These are phyloP conservation scores for Fraxinus greggii DNA, from an alignment of 305 asterid species.

Conservation along the genomic window DNA sequence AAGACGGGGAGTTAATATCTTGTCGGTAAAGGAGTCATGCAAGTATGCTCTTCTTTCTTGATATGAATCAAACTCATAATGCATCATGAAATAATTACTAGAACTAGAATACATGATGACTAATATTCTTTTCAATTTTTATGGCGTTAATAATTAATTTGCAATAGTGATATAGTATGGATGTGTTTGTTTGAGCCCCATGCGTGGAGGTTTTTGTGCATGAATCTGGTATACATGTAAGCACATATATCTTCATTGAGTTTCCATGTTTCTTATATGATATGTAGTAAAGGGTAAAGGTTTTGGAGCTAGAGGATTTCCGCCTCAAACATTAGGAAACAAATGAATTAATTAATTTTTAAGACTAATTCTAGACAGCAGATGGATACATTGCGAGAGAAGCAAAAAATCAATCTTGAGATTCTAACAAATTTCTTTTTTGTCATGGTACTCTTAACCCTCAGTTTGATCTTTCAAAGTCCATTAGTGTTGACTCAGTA, in stretches of 20 bases:
- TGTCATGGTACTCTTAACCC: not conserved
- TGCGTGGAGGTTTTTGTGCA: not conserved
- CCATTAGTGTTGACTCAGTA: not conserved
- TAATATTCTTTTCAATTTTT: not conserved
- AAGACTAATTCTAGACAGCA: not conserved
- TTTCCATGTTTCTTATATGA: not conserved
- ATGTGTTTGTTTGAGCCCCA: not conserved
- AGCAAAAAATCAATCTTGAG: not conserved
- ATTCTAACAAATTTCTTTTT: not conserved
- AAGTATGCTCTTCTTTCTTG: slow-evolving; percentile 46
- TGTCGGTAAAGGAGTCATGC: slow-evolving; percentile 83
- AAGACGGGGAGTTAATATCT: slow-evolving; percentile 71
- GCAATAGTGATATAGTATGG: not conserved
- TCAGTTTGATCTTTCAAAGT: not conserved
- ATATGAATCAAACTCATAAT: not conserved
- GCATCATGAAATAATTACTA: not conserved
- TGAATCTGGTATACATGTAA: not conserved
- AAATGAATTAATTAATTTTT: not conserved
- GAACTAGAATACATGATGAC: not conserved
- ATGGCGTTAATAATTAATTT: not conserved
- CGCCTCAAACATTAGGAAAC: not conserved
- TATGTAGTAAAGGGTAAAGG: not conserved
- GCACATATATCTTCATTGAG: not conserved
- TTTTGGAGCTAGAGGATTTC: not conserved
- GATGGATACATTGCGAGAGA: not conserved